Evolutionary conservation across 805 yeast genomes (phyloP).

Genomic region (Tetrapisispora namnaoensis): DNA sequence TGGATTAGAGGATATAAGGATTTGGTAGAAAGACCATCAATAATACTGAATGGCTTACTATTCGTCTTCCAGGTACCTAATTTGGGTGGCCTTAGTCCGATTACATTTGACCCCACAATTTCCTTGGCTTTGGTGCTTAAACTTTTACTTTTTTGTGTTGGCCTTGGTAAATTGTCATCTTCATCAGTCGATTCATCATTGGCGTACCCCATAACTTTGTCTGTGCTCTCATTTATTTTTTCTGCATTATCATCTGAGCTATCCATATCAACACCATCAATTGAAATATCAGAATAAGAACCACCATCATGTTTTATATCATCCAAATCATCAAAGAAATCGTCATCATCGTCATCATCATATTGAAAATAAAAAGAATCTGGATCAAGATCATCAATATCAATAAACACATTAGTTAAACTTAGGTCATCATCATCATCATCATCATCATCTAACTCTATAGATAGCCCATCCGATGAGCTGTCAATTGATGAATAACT

Average conservation of each 20-base stretch:
- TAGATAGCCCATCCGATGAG: slow-evolving; percentile 6
- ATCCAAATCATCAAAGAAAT: slow-evolving; percentile 36
- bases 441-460: slow-evolving; percentile 23
- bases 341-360: slow-evolving; percentile 40
- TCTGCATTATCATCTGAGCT: slow-evolving; percentile 7
- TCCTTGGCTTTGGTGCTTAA: slow-evolving; percentile 82
- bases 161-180: slow-evolving; percentile 72
- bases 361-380: slow-evolving; percentile 29
- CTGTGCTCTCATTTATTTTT: slow-evolving; percentile 17
- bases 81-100: slow-evolving; percentile 82
- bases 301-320: slow-evolving; percentile 28
- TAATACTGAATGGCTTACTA: slow-evolving; percentile 81
- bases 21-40: slow-evolving; percentile 88
- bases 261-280: slow-evolving; percentile 7
- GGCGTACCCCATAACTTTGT: slow-evolving; percentile 31
- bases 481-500: not conserved
- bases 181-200: slow-evolving; percentile 94
- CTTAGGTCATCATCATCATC: slow-evolving; percentile 31
- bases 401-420: slow-evolving; percentile 32
- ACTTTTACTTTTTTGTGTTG: slow-evolving; percentile 41
- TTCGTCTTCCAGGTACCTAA: slow-evolving; percentile 87
- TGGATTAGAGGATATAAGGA: slow-evolving; percentile 50
- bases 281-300: slow-evolving; percentile 6
- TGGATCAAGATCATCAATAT: slow-evolving; percentile 32
- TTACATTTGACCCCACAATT: slow-evolving; percentile 76